Evolutionary conservation across 116 monocot species (phyloP).

Genomic region (Zostera marina): DNA sequence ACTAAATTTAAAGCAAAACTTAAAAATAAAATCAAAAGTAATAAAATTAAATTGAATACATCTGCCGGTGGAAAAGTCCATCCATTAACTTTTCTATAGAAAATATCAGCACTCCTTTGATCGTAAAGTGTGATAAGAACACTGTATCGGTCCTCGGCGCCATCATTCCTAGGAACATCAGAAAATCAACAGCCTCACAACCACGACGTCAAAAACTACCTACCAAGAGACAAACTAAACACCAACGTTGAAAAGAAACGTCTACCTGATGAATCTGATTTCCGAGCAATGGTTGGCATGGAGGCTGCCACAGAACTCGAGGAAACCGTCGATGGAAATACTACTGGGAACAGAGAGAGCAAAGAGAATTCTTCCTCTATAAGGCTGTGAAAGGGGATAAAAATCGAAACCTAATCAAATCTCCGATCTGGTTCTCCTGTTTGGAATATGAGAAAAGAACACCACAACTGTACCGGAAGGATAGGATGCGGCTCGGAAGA

Average conservation of each 20-base stretch:
- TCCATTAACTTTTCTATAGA: conserved; percentile 69
- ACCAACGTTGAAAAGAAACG: neutral
- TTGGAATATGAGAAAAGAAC: neutral
- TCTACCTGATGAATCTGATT: conserved; percentile 53
- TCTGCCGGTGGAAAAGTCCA: conserved; percentile 61
- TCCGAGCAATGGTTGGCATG: conserved; percentile 25
- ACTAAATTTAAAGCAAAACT: neutral
- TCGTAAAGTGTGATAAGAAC: conserved; percentile 59
- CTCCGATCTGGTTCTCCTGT: neutral
- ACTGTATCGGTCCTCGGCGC: conserved; percentile 74
- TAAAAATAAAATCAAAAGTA: neutral
- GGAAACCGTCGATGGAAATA: conserved; percentile 58
- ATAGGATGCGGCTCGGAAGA: conserved; percentile 21
- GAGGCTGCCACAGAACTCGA: conserved; percentile 53
- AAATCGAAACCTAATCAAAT: conserved; percentile 2
- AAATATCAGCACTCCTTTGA: conserved; percentile 66
- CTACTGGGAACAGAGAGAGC: conserved; percentile 50
- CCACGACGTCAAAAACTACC: neutral
- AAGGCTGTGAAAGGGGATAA: conserved; percentile 9
- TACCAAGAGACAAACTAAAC: neutral
- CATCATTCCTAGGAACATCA: conserved; percentile 51
- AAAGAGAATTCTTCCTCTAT: conserved; percentile 48
- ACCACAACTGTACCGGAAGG: conserved; percentile 20
- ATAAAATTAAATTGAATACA: conserved; percentile 15
- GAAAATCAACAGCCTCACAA: too few species aligned